Conservation (phyloP, 1,284 basidiomycete genomes). For the Anthracocystis panici-leucophaei region DNA sequence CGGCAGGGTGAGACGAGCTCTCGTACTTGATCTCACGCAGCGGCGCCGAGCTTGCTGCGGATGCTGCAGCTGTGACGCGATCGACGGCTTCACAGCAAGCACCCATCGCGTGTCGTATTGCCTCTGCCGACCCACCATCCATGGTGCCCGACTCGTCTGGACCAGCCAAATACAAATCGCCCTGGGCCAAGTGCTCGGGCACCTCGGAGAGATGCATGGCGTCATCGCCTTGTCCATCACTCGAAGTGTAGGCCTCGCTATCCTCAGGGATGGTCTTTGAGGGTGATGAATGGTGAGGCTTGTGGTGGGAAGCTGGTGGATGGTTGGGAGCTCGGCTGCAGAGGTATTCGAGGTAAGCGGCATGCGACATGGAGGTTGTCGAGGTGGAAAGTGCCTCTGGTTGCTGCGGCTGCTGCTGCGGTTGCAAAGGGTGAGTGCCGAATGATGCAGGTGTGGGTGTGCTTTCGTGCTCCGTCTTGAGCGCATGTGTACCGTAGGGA, state of each 20-base stretch:
- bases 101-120: conserved; percentile 64
- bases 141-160: conserved; percentile 23
- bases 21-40: conserved; percentile 26
- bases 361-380: conserved; percentile 27
- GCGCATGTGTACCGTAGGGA: neutral
- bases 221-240: conserved; percentile 60
- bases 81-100: conserved; percentile 65
- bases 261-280: conserved; percentile 20
- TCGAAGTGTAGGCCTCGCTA: conserved; percentile 47
- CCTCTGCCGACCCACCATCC: conserved; percentile 63
- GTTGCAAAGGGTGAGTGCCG: neutral
- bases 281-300: conserved; percentile 14
- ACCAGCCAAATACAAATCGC: conserved; percentile 65
- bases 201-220: conserved; percentile 61
- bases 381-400: neutral
- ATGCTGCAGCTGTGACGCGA: conserved; percentile 50
- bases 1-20: neutral
- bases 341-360: conserved; percentile 44
- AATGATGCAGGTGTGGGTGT: conserved; percentile 25
- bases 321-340: conserved; percentile 41
- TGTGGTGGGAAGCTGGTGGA: conserved; percentile 24
- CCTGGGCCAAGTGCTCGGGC: conserved; percentile 60
- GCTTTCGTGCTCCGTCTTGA: conserved; percentile 16
- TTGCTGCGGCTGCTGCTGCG: conserved; percentile 11
- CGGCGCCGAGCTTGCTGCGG: conserved; percentile 5